Conservation (phyloP, 179 eudicot genomes). For the Pouteria campechiana region DNA sequence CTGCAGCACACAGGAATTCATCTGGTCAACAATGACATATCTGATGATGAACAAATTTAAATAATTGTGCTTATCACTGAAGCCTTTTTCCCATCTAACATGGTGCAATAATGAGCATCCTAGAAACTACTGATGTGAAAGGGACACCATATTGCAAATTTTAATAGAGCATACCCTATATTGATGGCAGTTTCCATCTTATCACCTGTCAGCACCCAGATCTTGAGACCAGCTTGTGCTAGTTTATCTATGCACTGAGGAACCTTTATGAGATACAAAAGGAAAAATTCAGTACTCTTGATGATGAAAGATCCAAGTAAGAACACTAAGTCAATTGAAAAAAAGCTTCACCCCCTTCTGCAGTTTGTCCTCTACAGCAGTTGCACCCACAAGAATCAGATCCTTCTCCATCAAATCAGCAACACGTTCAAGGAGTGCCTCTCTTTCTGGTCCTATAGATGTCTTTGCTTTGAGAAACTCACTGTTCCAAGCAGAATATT, state of each 20-base stretch:
- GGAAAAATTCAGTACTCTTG: no score
- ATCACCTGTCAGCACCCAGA: slow-evolving; percentile 99
- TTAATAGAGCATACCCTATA: slow-evolving; percentile 58
- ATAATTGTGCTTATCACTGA: no score
- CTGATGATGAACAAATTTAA: no score
- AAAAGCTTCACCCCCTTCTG: slow-evolving; percentile 62
- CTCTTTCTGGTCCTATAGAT: slow-evolving; percentile 73
- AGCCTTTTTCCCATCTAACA: no score
- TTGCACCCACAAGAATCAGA: slow-evolving; percentile 87
- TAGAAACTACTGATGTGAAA: no score
- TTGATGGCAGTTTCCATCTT: slow-evolving; percentile 99
- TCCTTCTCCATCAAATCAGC: slow-evolving; percentile 89
- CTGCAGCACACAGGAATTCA: slow-evolving; percentile 28
- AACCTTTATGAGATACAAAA: slow-evolving; percentile 35
- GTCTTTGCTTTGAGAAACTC: slow-evolving; percentile 75
- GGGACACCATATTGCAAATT: not conserved
- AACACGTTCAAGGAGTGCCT: slow-evolving; percentile 54
- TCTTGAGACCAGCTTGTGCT: slow-evolving; percentile 98
- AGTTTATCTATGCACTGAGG: slow-evolving; percentile 98
- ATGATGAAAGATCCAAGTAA: no score
- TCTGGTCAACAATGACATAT: no score
- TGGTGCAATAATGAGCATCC: no score
- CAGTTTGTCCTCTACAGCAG: slow-evolving; percentile 96
- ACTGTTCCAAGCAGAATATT: slow-evolving; percentile 67
- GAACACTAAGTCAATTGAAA: no score